Conservation (phyloP, 2,329 filamentous ascomycete species). For the Colletotrichum sp. region DNA sequence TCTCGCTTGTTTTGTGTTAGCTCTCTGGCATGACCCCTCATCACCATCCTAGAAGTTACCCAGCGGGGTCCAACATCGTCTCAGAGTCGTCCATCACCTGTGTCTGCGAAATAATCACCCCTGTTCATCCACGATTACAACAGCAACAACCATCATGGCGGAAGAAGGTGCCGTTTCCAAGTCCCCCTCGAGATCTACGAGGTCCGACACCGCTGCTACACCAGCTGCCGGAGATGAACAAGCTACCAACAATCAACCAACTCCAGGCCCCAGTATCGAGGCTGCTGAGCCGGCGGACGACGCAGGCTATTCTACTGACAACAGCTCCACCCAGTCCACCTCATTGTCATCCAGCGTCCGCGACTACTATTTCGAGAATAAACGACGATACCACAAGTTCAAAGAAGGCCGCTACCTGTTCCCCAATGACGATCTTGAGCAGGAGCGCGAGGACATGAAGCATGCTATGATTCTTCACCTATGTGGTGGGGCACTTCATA, state of each 20-base stretch:
- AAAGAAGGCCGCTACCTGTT: slow-evolving; percentile 42
- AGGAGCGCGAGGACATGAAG: slow-evolving; percentile 42
- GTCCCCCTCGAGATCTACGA: background rate
- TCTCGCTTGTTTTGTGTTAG: background rate
- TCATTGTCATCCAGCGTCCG: slow-evolving; percentile 36
- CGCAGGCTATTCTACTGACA: background rate
- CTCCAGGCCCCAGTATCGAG: background rate
- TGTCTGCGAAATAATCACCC: background rate
- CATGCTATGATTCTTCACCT: slow-evolving; percentile 31
- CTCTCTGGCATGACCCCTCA: too few relatives aligned
- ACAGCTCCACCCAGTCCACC: background rate
- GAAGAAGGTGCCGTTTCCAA: background rate
- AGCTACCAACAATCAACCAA: background rate
- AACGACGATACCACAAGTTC: slow-evolving; percentile 46
- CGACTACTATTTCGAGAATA: slow-evolving; percentile 46
- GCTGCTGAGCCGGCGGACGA: background rate
- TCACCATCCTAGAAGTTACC: too few relatives aligned
- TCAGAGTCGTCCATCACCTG: background rate
- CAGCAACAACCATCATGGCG: too few relatives aligned
- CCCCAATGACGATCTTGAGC: slow-evolving; percentile 49
- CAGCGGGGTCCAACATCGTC: background rate
- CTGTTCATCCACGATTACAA: too few relatives aligned
- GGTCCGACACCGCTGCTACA: fast-evolving
- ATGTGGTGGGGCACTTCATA: background rate
- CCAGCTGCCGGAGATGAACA: background rate